Evolutionary conservation across 176 grass and related monocot genomes (phyloP), one percentile per base, ranked within the genome.

Genomic region (Aegilops sharonensis): DNA sequence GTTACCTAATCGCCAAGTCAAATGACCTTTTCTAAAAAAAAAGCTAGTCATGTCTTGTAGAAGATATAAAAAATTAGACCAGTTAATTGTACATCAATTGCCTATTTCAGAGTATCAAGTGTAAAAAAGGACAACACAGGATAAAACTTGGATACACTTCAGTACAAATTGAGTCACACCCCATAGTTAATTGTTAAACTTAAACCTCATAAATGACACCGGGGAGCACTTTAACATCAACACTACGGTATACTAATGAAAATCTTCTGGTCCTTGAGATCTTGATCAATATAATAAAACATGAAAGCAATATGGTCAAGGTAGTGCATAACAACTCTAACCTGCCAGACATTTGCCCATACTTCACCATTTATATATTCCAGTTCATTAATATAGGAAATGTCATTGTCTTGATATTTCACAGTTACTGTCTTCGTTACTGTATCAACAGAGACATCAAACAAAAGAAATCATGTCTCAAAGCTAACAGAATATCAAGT

Each of bases 311-410:
- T 52, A 64, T 54, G 43, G 63, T 23, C 27, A 71, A 78, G 43
- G 82, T 77, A 64, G n/a, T 82, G 39, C 60, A 57, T 27, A 29
- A 18, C 8, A 62, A 75, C 12, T 81, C 90, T 89, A 84, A 98
- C 95, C 93, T 90, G 77, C 95, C 93, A 98, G 60, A 98, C 87
- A 87, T 98, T 98, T 86, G 95, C 95, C 95, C 95, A 98, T 68
- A 98, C 90, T 92, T 98, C 95, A 36, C 91, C 95, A 77, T 94
- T 90, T 86, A 98, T 82, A 89, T 95, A 98, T 66, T 98, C 93
- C 81, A 98, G 88, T 78, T 98, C 95, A 84, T 98, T 98, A 80
- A 98, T 66, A 79, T 72, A 90, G 45, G 87, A 73, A 62, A 98
- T 79, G 88, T 98, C 93, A 84, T 74, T 78, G 90, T 87, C 93